Percentiles rank a stretch among this genome's conserved stretches.
phyloP scores from a whole-genome alignment of 2,329 filamentous ascomycete genomes.

The Coniella lustricola region DNA sequence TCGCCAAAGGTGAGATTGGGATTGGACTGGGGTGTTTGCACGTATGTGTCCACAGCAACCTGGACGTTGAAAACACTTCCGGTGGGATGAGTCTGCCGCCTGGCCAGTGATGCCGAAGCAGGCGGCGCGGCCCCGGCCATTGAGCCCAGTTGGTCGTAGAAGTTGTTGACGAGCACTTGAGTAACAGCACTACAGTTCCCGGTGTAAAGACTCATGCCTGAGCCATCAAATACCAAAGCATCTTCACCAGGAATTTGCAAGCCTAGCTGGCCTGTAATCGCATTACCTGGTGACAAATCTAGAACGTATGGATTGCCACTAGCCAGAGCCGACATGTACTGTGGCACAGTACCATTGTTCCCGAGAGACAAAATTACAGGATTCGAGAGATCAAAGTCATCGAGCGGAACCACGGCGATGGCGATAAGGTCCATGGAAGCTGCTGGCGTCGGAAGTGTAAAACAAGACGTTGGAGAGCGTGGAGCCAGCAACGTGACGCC shows the following conservation, averaged over 20 bases:
- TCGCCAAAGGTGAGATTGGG: conserved; percentile 18
- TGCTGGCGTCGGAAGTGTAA: conserved; percentile 17
- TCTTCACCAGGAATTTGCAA: conserved; percentile 15
- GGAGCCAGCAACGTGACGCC: conserved; percentile 19
- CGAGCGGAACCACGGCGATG: conserved; percentile 13
- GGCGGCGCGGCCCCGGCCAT: conserved; percentile 2
- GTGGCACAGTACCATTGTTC: conserved; percentile 20
- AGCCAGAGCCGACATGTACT: conserved; percentile 19
- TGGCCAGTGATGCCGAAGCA: background rate
- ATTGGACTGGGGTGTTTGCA: conserved; percentile 10
- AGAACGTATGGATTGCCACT: conserved; percentile 17
- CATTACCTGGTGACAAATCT: conserved; percentile 17
- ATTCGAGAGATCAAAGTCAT: conserved; percentile 10
- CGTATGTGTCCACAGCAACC: conserved; percentile 14
- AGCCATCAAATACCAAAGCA: conserved; percentile 19
- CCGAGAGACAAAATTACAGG: conserved; percentile 19
- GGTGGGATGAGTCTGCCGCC: conserved; percentile 5
- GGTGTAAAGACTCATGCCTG: conserved; percentile 20
- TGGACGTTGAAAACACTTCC: conserved; percentile 19
- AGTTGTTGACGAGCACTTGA: conserved; percentile 18
- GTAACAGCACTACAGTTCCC: conserved; percentile 17
- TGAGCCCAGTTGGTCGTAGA: conserved; percentile 17
- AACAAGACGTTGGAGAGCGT: conserved; percentile 21
- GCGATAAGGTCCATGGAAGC: conserved; percentile 18
- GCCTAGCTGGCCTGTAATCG: conserved; percentile 16